Conservation (phyloP, 2,329 filamentous ascomycete species). For the Claviceps sp. region DNA sequence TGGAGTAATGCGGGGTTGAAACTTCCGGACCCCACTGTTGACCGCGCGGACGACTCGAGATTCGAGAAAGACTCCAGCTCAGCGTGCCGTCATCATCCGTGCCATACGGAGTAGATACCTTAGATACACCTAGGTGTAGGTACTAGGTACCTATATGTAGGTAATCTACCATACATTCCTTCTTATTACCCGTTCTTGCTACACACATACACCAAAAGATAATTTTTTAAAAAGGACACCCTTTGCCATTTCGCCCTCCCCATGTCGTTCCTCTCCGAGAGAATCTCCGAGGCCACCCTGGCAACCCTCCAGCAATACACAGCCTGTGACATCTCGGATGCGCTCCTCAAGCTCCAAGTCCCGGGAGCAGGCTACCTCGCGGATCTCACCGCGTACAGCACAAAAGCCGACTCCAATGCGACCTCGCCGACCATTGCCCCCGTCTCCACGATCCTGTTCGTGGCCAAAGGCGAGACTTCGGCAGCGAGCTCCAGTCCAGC, state of each 20-base stretch:
- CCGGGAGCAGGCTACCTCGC: constrained; percentile 53
- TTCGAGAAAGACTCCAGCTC: no score
- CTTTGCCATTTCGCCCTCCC: not conserved
- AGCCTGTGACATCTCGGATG: constrained; percentile 54
- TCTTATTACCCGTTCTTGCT: no score
- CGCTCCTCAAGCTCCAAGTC: constrained; percentile 55
- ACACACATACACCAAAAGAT: no score
- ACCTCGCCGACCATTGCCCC: constrained; percentile 30
- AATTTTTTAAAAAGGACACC: no score
- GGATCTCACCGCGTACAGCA: constrained; percentile 32
- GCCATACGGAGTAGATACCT: no score
- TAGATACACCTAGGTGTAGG: no score
- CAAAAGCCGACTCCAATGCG: constrained; percentile 11
- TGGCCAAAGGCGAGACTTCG: constrained; percentile 35
- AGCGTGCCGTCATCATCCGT: no score
- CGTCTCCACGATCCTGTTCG: constrained; percentile 50
- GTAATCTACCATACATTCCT: no score
- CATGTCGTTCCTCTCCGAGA: constrained; percentile 6
- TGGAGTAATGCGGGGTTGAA: not conserved
- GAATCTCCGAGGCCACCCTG: constrained; percentile 11
- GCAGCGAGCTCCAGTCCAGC: constrained; percentile 9
- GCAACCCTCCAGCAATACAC: constrained; percentile 24
- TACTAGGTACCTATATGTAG: no score
- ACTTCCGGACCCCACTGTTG: no score
- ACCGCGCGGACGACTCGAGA: no score